phyloP scores from a whole-genome alignment of 352 stramenopile genomes.

The Phytophthora pluvialis region DNA sequence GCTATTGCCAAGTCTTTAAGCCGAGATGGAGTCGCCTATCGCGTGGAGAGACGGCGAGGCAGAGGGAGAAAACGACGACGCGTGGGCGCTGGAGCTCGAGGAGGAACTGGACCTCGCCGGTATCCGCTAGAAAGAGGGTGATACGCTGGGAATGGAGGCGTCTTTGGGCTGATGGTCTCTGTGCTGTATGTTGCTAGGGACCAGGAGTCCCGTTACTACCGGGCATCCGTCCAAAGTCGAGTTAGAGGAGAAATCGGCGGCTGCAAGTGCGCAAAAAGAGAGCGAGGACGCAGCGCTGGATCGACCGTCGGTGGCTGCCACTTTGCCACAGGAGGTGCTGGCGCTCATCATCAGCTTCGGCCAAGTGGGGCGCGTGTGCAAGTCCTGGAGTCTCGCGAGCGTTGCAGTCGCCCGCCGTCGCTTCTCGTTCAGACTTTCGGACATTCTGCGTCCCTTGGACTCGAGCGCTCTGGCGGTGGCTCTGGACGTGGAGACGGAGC shows the following conservation, averaged over 20 bases:
- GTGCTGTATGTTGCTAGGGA: conserved; percentile 3
- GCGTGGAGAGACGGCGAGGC: conserved; percentile 4
- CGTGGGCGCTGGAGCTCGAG: conserved; percentile 75
- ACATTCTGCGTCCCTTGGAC: conserved; percentile 63
- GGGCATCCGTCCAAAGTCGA: conserved; percentile 1
- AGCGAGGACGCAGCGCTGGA: not conserved
- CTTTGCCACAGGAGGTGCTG: conserved; percentile 79
- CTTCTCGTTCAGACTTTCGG: conserved; percentile 57
- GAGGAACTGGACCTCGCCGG: conserved; percentile 59
- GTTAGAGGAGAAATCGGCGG: conserved; percentile 25
- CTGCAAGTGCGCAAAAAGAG: not conserved
- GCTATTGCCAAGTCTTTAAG: not conserved
- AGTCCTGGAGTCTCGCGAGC: conserved; percentile 80
- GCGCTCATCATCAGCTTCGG: conserved; percentile 73
- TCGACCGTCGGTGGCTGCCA: conserved; percentile 36
- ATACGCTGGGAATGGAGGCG: not conserved
- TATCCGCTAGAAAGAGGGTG: conserved; percentile 10
- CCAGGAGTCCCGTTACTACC: not conserved
- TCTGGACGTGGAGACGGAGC: conserved; percentile 61
- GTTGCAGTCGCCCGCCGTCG: conserved; percentile 69
- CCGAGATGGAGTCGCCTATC: conserved; percentile 6
- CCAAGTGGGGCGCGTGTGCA: conserved; percentile 79
- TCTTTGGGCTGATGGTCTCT: not conserved
- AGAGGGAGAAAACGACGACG: conserved; percentile 61
- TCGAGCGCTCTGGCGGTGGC: conserved; percentile 51